Base-by-base conservation (phyloP, 2,329 filamentous ascomycete genomes). In the Neonectria ditissima region DNA sequence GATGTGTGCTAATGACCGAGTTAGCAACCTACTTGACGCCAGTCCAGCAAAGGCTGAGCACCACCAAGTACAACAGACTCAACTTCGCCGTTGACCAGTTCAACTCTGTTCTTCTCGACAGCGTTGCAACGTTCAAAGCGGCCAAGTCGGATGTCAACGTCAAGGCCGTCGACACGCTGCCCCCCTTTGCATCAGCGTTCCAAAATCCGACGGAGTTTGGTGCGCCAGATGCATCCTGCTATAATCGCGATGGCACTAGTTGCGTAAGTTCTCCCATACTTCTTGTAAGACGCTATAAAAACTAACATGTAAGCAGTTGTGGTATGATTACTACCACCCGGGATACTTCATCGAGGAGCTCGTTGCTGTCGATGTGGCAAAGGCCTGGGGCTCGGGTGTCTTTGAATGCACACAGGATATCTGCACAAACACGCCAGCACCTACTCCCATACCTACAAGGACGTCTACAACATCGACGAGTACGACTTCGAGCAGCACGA, bases 21-120 rank as follows among this genome's bases (percentile, higher is more conserved):
- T 13, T 24, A 59, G 55, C 55, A 34, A 52, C 39, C 26, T 59
- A 59, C 20, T 26, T 59, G 28, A 45, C 55, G 7, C 55, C 55
- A 1, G 24, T 51, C 6, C 34, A 52, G 37, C 55, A 44, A 11
- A 34, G n/a, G 32, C 11, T 59, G 9, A 52, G 37, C 26, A 14
- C 47, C n/a, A 13, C 37, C 16, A 34, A 39, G 8, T 62, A 57
- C 20, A n/a, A 53, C n/a, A 41, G 18, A 16, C 39, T 52, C n/a
- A 16, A 32, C 5, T 20, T 9, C 16, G 59, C 59, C 47, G 45
- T 37, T 1, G 7, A n/a, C 5, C 13, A 53, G 1, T 28, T 57
- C 22, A 62, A 62, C 26, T 10, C 22, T 20, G 13, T 24, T 14
- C 52, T 56, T 16, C n/a, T 18, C 10, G 14, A 18, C 34, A 53